phyloP scores from a whole-genome alignment of 2,329 filamentous ascomycete species.

The Trichoderma atroviride region DNA sequence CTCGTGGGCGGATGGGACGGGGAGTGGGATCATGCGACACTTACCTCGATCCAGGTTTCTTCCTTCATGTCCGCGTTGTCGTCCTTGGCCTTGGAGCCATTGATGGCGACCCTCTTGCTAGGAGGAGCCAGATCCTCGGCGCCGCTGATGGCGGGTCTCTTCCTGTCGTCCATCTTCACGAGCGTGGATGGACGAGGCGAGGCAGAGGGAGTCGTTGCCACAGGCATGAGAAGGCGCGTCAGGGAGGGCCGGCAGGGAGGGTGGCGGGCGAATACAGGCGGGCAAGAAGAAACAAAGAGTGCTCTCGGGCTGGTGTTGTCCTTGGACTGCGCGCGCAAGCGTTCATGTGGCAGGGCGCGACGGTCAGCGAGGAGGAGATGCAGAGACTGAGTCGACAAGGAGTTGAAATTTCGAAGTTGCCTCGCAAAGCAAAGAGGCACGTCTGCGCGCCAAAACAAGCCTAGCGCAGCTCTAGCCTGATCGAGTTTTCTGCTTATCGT shows the following conservation, averaged over 20 bases:
- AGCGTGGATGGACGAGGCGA: constrained; percentile 76
- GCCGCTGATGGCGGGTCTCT: constrained; percentile 83
- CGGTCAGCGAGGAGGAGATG: constrained; percentile 40
- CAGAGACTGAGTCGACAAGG: constrained; percentile 41
- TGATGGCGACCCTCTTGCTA: constrained; percentile 87
- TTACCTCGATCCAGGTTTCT: constrained; percentile 66
- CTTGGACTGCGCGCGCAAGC: constrained; percentile 37
- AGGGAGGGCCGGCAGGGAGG: constrained; percentile 43
- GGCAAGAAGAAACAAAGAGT: constrained; percentile 35
- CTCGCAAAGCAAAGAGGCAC: constrained; percentile 45
- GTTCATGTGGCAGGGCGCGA: constrained; percentile 43
- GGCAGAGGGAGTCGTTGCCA: constrained; percentile 73
- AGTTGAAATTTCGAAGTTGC: constrained; percentile 52
- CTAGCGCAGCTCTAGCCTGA: constrained; percentile 41
- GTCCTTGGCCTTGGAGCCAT: constrained; percentile 67
- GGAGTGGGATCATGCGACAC: constrained; percentile 49
- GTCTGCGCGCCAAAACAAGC: constrained; percentile 40
- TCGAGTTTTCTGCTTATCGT: constrained; percentile 39
- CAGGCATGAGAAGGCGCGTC: constrained; percentile 74
- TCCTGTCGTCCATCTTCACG: constrained; percentile 99
- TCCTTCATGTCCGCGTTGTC: constrained; percentile 60
- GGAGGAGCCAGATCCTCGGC: constrained; percentile 84
- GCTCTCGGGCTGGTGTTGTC: constrained; percentile 42
- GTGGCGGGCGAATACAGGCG: constrained; percentile 31
- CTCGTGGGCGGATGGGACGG: constrained; percentile 25